Conservation (phyloP, 2,329 filamentous ascomycete genomes). For the Lojkania enalia region DNA sequence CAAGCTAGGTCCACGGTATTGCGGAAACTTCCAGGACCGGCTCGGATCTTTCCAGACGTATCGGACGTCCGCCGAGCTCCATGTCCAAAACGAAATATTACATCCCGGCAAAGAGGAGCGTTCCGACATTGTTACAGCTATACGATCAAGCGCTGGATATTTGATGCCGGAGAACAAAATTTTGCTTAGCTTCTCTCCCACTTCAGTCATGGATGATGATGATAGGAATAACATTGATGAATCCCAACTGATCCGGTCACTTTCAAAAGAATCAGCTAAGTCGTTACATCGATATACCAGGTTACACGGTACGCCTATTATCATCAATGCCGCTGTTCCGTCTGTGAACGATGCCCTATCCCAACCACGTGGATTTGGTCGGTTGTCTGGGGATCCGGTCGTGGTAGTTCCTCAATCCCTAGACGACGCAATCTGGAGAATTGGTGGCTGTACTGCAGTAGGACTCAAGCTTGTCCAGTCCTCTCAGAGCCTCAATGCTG, state of each 20-base stretch:
- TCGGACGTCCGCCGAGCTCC: constrained; percentile 84
- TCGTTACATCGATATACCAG: constrained; percentile 71
- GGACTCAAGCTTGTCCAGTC: constrained; percentile 83
- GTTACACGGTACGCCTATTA: constrained; percentile 75
- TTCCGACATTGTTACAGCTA: constrained; percentile 88
- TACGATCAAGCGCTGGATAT: constrained; percentile 79
- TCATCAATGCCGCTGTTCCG: constrained; percentile 85
- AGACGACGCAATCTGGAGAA: constrained; percentile 88
- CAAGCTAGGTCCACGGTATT: constrained; percentile 85
- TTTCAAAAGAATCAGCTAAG: constrained; percentile 72
- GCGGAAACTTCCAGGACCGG: constrained; percentile 95
- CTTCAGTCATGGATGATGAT: constrained; percentile 78
- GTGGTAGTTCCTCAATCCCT: constrained; percentile 80
- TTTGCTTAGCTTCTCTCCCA: constrained; percentile 79
- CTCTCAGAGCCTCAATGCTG: constrained; percentile 69
- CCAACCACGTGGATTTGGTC: constrained; percentile 76
- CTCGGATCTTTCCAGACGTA: constrained; percentile 97
- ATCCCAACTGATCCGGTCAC: constrained; percentile 71
- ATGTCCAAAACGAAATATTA: constrained; percentile 86
- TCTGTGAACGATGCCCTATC: constrained; percentile 88
- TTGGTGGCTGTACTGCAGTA: constrained; percentile 87
- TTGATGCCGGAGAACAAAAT: constrained; percentile 82
- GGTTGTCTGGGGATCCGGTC: constrained; percentile 81
- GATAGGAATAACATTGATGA: constrained; percentile 72
- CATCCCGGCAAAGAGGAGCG: constrained; percentile 87